Conservation (phyloP, 371 early-diverging fungal species). For the Apophysomyces trapeziformis region DNA sequence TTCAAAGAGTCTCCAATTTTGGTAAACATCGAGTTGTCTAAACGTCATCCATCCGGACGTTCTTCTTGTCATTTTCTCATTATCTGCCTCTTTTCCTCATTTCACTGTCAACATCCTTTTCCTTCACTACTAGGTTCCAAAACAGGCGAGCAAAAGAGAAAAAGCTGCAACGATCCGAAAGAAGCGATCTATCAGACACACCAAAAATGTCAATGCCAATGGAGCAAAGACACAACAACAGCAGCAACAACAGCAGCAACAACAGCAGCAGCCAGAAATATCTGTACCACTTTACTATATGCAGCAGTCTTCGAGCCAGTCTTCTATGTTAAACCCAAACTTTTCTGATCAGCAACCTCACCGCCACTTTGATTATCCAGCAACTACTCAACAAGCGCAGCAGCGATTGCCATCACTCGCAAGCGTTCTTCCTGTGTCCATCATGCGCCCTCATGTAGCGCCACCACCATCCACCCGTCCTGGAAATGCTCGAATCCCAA, state of each 20-base stretch:
- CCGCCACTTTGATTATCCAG: neutral
- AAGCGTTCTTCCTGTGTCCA: slow-evolving; percentile 6
- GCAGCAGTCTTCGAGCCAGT: neutral
- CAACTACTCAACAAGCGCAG: neutral
- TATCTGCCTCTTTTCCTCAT: neutral
- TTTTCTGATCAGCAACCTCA: neutral
- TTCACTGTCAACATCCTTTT: neutral
- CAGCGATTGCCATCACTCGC: slow-evolving; percentile 19
- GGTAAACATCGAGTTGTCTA: slow-evolving; percentile 19
- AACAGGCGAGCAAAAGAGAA: slow-evolving; percentile 37
- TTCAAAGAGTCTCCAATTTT: slow-evolving; percentile 35
- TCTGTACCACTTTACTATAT: neutral
- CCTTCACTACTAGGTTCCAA: slow-evolving; percentile 30
- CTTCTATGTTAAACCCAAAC: neutral
- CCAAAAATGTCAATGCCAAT: neutral
- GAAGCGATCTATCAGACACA: neutral
- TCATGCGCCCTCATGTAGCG: neutral
- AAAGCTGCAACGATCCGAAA: slow-evolving; percentile 6
- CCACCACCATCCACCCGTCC: neutral
- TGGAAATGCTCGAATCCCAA: slow-evolving; percentile 12
- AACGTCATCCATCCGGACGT: neutral
- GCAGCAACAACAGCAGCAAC: no score
- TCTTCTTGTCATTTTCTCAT: neutral
- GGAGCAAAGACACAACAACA: slow-evolving; percentile 14
- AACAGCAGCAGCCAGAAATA: slow-evolving; percentile 13